Conservation (phyloP, 768 basidiomycete species). For the Mycena albidolilacea region DNA sequence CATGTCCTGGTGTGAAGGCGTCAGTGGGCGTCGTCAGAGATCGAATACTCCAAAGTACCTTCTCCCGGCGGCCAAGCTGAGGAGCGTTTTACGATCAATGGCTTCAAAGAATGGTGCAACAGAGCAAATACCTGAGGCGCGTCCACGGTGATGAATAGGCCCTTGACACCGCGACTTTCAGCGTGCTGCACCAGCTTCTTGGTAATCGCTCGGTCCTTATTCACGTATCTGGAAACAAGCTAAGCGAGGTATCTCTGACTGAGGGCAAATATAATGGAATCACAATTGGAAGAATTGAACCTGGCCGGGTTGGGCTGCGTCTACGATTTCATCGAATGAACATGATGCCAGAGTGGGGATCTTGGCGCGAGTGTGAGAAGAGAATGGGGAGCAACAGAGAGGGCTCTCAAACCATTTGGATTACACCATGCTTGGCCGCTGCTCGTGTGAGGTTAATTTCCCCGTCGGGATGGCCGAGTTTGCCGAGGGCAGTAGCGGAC, state of each 20-base stretch:
- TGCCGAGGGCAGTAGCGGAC: conserved; percentile 88
- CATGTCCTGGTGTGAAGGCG: conserved; percentile 73
- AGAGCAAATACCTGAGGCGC: conserved; percentile 75
- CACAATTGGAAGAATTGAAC: conserved; percentile 91
- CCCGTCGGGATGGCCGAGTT: conserved; percentile 86
- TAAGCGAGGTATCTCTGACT: not conserved
- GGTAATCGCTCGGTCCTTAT: conserved; percentile 90
- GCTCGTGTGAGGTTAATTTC: conserved; percentile 84
- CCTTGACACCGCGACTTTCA: conserved; percentile 92
- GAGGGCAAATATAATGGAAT: conserved; percentile 37
- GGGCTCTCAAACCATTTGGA: conserved; percentile 61
- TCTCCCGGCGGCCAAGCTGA: conserved; percentile 89
- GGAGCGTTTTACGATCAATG: not conserved
- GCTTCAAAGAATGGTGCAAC: not conserved
- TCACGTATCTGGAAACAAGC: conserved; percentile 78
- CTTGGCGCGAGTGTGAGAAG: conserved; percentile 54
- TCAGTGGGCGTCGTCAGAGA: not conserved
- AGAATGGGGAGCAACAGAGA: not conserved
- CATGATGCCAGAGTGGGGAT: conserved; percentile 97
- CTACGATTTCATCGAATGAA: conserved; percentile 95
- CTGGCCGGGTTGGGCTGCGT: conserved; percentile 86
- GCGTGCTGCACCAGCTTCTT: conserved; percentile 92
- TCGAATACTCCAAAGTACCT: conserved; percentile 49
- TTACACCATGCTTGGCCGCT: conserved; percentile 75
- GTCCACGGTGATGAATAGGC: conserved; percentile 97